Evolutionary conservation across 345 rosid species (phyloP), one percentile per base, ranked within the genome.

Genomic region (Cardiospermum halicacabum): DNA sequence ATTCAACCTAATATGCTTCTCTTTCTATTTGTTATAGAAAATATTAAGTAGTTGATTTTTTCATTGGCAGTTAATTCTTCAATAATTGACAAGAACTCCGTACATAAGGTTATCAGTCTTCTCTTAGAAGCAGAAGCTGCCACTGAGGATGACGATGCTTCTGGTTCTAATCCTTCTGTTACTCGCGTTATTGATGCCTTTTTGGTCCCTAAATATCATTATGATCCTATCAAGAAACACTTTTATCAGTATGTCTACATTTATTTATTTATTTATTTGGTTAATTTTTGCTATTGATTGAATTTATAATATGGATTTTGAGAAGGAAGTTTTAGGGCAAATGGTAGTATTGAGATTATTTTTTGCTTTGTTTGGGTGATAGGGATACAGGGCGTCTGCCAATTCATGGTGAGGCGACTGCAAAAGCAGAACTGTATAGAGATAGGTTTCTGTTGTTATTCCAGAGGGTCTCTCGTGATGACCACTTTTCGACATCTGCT

Each of bases 381-480:
- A 93, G 97, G 81, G 82, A 86, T 59, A 65, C 72, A 0, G 83
- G 82, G 54, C 59, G 76, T 45, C 67, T 88, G 15, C 85, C 95
- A 27, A 74, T 88, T 64, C 97, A 91, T 2, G 97, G 97, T 0
- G 85, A 85, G 12, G 90, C 97, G 59, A 84, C 86, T 69, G 81
- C 96, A 0, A 91, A 94, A 69, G 81, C 85, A 9, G 74, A 73
- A 34, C 58, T 91, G 39, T 94, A 91, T 72, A 85, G 77, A 67
- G 97, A 94, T 48, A 78, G 99, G 72, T 85, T 81, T 69, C 72
- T 87, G 55, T 74, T 94, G 77, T 74, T 91, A 68, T 82, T 55
- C 54, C 99, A 91, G 81, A 83, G 97, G 74, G 81, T 91, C 18
- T 83, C 88, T 67, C 99, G 92, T 1, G 89, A 87, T 37, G 87